A percentile compares a stretch with the other conserved stretches of the same genome.
phyloP scores from a whole-genome alignment of 108 stramenopile species.

The Thalassiosira profunda region DNA sequence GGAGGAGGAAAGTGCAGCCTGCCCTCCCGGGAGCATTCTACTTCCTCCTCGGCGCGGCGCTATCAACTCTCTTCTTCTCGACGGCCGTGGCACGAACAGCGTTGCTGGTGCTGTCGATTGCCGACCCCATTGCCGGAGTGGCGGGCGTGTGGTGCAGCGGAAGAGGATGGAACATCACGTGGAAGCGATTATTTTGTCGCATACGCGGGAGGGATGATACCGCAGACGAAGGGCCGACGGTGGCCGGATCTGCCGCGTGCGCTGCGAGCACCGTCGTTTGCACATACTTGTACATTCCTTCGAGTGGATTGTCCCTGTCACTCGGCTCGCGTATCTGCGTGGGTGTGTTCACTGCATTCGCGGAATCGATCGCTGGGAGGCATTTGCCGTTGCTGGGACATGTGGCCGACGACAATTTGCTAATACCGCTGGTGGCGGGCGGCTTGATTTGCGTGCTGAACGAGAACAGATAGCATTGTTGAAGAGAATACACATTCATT shows the following conservation, averaged over 20 bases:
- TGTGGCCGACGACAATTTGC: slow-evolving; percentile 37
- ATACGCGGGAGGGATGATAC: neutral
- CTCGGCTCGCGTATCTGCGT: slow-evolving; percentile 11
- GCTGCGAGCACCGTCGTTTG: slow-evolving; percentile 23
- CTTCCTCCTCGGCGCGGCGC: slow-evolving; percentile 34
- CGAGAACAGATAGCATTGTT: neutral
- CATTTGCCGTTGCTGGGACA: slow-evolving; percentile 15
- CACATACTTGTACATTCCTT: slow-evolving; percentile 40
- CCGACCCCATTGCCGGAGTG: slow-evolving; percentile 42
- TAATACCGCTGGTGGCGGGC: slow-evolving; percentile 42
- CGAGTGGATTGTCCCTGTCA: slow-evolving; percentile 1
- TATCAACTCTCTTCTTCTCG: slow-evolving; percentile 14
- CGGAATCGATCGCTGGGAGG: slow-evolving; percentile 30
- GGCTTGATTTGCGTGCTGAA: slow-evolving; percentile 21
- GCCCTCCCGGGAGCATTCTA: slow-evolving; percentile 48
- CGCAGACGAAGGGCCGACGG: slow-evolving; percentile 7
- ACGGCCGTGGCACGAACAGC: slow-evolving; percentile 25
- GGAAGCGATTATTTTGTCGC: slow-evolving; percentile 17
- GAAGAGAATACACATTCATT: too few species aligned
- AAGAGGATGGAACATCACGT: slow-evolving; percentile 19
- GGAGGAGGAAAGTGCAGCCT: slow-evolving; percentile 21
- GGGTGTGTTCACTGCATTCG: slow-evolving; percentile 22
- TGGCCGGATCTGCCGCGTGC: slow-evolving; percentile 39
- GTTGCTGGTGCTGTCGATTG: slow-evolving; percentile 35
- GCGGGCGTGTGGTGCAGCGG: slow-evolving; percentile 22